Evolutionary conservation across 495 filamentous ascomycete species (phyloP), one percentile per base, ranked within the genome.

Genomic region (Delitschia confertaspora): DNA sequence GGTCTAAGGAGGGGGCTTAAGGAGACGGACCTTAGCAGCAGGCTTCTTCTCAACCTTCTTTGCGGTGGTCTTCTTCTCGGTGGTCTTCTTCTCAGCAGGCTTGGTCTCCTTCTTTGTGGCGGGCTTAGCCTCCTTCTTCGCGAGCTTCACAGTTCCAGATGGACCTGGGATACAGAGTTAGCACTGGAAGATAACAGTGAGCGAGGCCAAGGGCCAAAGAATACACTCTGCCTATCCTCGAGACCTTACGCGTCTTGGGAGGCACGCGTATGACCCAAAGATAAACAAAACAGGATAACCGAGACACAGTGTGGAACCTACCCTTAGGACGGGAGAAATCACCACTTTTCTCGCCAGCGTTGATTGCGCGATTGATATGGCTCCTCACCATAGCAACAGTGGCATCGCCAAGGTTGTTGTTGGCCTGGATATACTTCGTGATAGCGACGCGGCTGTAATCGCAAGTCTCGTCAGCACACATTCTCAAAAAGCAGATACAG

Each of bases 391-490:
- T 78, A 34, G 70, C 71, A 56, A 82, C 78, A 24, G 69, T 73
- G 39, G 78, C 75, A 43, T 70, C 72, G 51, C 69, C 65, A 64
- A 93, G 76, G 62, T 80, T 83, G 78, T 96, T 95, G 82, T 99
- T 96, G 56, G 83, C 79, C 65, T 76, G 75, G 59, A 99, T 84
- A 71, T 96, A 99, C 67, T 99, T 95, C 83, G 95, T 95, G 63
- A 99, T 79, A 20, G 85, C 83, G 65, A 88, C 82, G 55, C 91
- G 93, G 69, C 91, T 98, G 61, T 57, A 37, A 38, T 19, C 27
- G 31, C 35, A 30, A 38, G 60, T 68, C 57, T 69, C 18, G 74
- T 64, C 31, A 58, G 55, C 53, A 54, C 31, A 42, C 29, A 49
- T 49, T 45, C 40, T 40, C 26, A 39, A 49, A n/a, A n/a, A n/a